Evolutionary conservation across 768 basidiomycete species (phyloP).

Genomic region (Phaffia tasmanica): DNA sequence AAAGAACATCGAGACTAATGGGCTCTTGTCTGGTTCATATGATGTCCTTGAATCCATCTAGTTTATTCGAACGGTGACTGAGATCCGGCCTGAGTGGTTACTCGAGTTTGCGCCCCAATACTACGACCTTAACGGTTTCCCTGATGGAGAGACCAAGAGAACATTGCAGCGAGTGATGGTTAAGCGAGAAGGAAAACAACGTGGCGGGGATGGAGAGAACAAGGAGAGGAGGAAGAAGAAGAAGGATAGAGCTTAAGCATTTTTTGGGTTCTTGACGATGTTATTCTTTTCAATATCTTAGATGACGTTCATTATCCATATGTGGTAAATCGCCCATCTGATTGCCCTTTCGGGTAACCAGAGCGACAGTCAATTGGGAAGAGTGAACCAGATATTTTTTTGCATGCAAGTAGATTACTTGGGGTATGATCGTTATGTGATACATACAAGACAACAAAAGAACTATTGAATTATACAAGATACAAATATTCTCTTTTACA

Average conservation of each 20-base stretch:
- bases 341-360: too few relatives aligned
- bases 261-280: too few relatives aligned
- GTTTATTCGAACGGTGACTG: constrained; percentile 85
- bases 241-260: constrained; percentile 16
- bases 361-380: too few relatives aligned
- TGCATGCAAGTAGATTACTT: too few relatives aligned
- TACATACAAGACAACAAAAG: too few relatives aligned
- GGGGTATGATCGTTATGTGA: too few relatives aligned
- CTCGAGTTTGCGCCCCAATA: constrained; percentile 55
- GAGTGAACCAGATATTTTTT: too few relatives aligned
- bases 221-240: constrained; percentile 29
- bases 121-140: constrained; percentile 36
- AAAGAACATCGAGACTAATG: not conserved
- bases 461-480: too few relatives aligned
- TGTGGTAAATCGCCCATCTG: too few relatives aligned
- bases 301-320: too few relatives aligned
- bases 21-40: not conserved
- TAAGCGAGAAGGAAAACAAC: constrained; percentile 12
- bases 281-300: too few relatives aligned
- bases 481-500: too few relatives aligned
- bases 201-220: constrained; percentile 12
- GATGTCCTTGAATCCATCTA: constrained; percentile 23
- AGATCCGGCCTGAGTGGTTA: constrained; percentile 76
- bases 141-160: constrained; percentile 25
- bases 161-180: constrained; percentile 16